phyloP scores from a whole-genome alignment of 495 filamentous ascomycete species.

The Choiromyces venosus region DNA sequence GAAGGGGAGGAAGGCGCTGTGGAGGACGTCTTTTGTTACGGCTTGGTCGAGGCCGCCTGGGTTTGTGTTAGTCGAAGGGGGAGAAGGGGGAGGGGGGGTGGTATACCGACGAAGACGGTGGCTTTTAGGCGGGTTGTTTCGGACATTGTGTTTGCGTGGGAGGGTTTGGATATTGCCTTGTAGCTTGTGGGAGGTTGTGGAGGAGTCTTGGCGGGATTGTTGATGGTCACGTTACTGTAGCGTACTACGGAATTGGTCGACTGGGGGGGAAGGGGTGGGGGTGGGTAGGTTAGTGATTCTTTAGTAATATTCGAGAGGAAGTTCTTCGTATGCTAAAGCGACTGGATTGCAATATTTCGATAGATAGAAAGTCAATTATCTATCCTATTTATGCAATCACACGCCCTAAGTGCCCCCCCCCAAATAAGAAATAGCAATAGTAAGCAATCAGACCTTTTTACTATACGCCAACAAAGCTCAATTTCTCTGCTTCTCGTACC shows the following conservation, averaged over 20 bases:
- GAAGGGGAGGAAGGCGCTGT: slow-evolving; percentile 92
- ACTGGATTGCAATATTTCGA: too few species aligned
- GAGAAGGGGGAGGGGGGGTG: background rate
- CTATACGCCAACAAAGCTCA: background rate
- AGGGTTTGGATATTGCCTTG: background rate
- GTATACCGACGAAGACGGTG: slow-evolving; percentile 74
- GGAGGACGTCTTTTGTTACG: slow-evolving; percentile 66
- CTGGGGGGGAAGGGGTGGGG: background rate
- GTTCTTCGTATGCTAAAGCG: too few species aligned
- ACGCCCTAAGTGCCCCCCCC: background rate
- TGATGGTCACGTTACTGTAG: too few species aligned
- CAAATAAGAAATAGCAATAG: too few species aligned
- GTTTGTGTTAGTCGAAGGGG: background rate
- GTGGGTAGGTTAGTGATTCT: background rate
- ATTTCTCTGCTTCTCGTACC: too few species aligned
- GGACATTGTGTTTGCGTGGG: slow-evolving; percentile 54
- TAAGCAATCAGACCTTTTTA: too few species aligned
- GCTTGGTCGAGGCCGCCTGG: slow-evolving; percentile 65
- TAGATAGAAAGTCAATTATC: too few species aligned
- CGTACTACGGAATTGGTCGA: too few species aligned
- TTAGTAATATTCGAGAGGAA: background rate
- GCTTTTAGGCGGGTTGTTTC: slow-evolving; percentile 78
- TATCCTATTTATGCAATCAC: background rate
- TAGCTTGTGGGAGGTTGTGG: slow-evolving; percentile 11
- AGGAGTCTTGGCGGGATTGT: background rate